A percentile compares a stretch with the other conserved stretches of the same genome.
These are phyloP conservation scores for Magnolia changhungtana DNA, from an alignment of 164 flowering plant genomes.

Conservation along the genomic window DNA sequence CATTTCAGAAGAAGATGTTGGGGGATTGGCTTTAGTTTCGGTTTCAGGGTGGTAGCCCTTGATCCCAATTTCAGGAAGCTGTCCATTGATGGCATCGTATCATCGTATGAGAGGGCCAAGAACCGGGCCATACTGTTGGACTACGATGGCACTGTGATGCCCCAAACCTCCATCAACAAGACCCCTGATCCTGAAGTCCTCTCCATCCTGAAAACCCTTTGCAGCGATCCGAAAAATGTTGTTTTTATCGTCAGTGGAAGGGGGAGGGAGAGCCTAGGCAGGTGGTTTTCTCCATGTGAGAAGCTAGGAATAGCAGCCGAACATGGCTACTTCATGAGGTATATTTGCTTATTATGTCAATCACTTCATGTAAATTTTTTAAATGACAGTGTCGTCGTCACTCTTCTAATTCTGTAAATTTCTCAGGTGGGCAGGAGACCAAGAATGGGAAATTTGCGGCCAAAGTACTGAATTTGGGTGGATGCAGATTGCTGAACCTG, in stretches of 20 bases:
- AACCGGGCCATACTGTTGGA: conserved; percentile 62
- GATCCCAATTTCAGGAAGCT: conserved; percentile 68
- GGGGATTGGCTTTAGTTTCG: conserved; percentile 76
- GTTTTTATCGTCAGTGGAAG: conserved; percentile 80
- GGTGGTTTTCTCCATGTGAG: conserved; percentile 73
- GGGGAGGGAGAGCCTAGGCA: conserved; percentile 59
- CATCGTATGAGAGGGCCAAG: conserved; percentile 50
- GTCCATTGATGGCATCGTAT: conserved; percentile 52
- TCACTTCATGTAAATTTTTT: conserved; percentile 17
- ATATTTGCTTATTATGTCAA: neutral
- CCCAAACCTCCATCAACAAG: conserved; percentile 64
- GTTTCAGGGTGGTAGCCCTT: conserved; percentile 73
- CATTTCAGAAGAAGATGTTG: conserved; percentile 65
- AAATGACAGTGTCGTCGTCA: conserved; percentile 16
- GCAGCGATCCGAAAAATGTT: conserved; percentile 46
- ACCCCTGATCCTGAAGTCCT: conserved; percentile 55
- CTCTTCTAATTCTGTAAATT: conserved; percentile 9
- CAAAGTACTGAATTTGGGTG: conserved; percentile 48
- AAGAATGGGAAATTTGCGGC: conserved; percentile 50
- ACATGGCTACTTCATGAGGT: conserved; percentile 78
- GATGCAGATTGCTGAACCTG: conserved; percentile 44
- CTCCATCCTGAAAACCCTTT: conserved; percentile 52
- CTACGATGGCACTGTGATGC: conserved; percentile 81
- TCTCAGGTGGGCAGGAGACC: conserved; percentile 36
- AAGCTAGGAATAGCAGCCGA: conserved; percentile 82